Evolutionary conservation across 176 grass and related monocot species (phyloP), one percentile per base, ranked within the genome.

Genomic region (Poa annua): DNA sequence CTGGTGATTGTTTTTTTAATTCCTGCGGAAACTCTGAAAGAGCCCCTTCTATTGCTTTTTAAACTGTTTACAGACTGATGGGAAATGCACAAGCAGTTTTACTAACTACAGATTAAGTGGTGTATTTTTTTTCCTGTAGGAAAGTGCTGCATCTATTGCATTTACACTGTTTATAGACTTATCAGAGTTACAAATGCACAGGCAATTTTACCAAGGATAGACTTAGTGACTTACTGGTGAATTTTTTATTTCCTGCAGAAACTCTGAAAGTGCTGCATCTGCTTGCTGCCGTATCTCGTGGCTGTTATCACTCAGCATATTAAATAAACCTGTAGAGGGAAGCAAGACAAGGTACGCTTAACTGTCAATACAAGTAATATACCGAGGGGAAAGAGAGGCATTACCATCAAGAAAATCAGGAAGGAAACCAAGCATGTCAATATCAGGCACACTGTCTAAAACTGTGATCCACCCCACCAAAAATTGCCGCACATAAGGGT

Each of bases 321-420:
- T 99, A 84, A 99, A 99, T 69, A 99, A 83, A 85, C 97, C 97
- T 99, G 66, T 80, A 89, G 32, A 61, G 22, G 71, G 71, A 42
- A 68, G 21, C 36, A 66, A 68, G 72, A 62, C 42, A 81, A 56
- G 29, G 74, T 86, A 32, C 71, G 75, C 7, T 80, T 36, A 78
- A 67, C 45, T 71, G 50, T 70, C 63, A 61, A 86, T 25, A n/a
- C 1, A 81, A 61, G 73, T 67, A 87, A 78, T 55, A 29, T 29
- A 71, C 34, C 59, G 8, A 33, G 42, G 66, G 25, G 85, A 66
- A 86, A 80, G 51, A 74, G 76, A 83, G 66, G 48, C 29, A 71
- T 93, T 96, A 99, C 97, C 97, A 83, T 99, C 97, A 50, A 99
- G 97, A 87, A 99, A 99, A 94, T 99, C 97, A 74, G 97, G 97